A percentile compares a stretch with the other conserved stretches of the same genome.
These are phyloP conservation scores for Leccinum incarnatum DNA, from an alignment of 768 basidiomycete genomes.

Conservation along the genomic window DNA sequence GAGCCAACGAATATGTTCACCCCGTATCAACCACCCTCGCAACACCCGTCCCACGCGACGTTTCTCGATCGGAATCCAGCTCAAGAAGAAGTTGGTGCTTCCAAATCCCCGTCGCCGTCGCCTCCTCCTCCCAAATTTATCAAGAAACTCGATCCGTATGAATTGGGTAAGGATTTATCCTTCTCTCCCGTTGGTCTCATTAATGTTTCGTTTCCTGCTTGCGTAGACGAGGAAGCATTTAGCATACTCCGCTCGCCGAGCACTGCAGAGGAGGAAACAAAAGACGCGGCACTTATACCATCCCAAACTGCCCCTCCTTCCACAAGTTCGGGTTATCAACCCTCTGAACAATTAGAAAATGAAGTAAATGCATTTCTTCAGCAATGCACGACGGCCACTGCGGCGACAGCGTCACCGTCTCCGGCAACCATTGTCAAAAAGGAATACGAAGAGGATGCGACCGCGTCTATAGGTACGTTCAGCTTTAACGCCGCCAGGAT, in stretches of 20 bases:
- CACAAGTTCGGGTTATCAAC: conserved; percentile 6
- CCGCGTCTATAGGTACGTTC: conserved; percentile 3
- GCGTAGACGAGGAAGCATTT: conserved; percentile 26
- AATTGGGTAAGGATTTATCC: conserved; percentile 15
- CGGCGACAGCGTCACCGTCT: background rate
- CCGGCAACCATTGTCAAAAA: conserved; percentile 6
- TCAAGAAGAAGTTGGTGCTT: background rate
- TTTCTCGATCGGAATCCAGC: conserved; percentile 1
- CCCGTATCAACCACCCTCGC: conserved; percentile 26
- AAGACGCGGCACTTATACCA: background rate
- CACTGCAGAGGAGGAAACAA: conserved; percentile 1
- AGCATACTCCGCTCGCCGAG: conserved; percentile 9
- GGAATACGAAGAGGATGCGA: conserved; percentile 12
- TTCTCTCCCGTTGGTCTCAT: background rate
- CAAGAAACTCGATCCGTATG: conserved; percentile 31
- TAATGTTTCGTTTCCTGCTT: background rate
- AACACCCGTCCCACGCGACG: conserved; percentile 18
- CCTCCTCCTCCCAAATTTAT: conserved; percentile 18
- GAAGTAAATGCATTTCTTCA: conserved; percentile 1
- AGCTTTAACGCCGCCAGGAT: background rate
- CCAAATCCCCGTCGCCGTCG: background rate
- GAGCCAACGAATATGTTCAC: conserved; percentile 20
- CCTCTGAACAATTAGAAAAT: conserved; percentile 5
- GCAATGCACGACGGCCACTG: background rate
- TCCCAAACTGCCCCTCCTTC: background rate